Percentiles rank a stretch among this genome's conserved stretches.
These are phyloP conservation scores for Dictyostelium citrinum DNA, from an alignment of 78 protist genomes.

Conservation along the genomic window DNA sequence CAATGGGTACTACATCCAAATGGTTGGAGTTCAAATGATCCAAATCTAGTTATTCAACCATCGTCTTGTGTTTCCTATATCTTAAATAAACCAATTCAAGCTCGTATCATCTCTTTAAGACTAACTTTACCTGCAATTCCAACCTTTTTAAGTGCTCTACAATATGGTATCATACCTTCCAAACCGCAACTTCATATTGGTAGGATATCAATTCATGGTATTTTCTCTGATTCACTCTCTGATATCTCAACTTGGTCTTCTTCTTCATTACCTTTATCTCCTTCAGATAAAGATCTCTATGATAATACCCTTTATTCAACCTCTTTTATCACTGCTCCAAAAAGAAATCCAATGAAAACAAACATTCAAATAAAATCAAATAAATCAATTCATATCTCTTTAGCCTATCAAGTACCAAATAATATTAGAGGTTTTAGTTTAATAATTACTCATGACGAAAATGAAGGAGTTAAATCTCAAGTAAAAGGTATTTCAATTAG, in stretches of 20 bases:
- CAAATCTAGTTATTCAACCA: constrained; percentile 68
- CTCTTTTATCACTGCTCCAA: neutral
- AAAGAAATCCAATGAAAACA: constrained; percentile 51
- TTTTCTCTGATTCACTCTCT: constrained; percentile 4
- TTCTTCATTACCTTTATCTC: constrained; percentile 8
- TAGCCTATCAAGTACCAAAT: neutral
- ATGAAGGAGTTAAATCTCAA: constrained; percentile 70
- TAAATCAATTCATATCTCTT: constrained; percentile 29
- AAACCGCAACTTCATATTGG: constrained; percentile 61
- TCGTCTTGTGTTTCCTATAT: constrained; percentile 63
- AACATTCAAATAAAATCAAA: constrained; percentile 22
- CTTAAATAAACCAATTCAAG: constrained; percentile 42
- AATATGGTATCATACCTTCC: neutral
- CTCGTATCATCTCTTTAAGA: constrained; percentile 34
- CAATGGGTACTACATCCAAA: constrained; percentile 70
- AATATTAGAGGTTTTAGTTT: constrained; percentile 36
- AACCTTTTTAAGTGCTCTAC: neutral
- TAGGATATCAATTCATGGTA: constrained; percentile 69
- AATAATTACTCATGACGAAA: constrained; percentile 39
- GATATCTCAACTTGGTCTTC: constrained; percentile 42
- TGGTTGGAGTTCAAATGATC: constrained; percentile 63
- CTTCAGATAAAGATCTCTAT: constrained; percentile 41
- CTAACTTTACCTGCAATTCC: constrained; percentile 53
- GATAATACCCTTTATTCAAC: constrained; percentile 53
- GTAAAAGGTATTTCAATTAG: constrained; percentile 25